Evolutionary conservation across 768 basidiomycete species (phyloP), one percentile per base, ranked within the genome.

Genomic region (Tylopilus balloui): DNA sequence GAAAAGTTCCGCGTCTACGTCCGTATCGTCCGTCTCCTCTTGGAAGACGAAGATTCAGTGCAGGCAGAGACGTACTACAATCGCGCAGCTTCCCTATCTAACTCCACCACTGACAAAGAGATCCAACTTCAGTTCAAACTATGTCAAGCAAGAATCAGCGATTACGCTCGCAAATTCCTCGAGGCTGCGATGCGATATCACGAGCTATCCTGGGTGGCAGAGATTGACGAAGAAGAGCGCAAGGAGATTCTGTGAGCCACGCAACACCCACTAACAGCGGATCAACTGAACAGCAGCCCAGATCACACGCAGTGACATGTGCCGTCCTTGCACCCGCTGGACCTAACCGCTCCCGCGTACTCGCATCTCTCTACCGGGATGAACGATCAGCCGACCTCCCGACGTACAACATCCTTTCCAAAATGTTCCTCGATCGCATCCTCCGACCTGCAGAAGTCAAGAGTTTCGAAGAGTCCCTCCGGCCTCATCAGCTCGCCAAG

Each of bases 1-100:
- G 92, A 95, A 45, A 96, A 92, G 66, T 79, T 99, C 31, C 79
- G 80, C 23, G 78, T 95, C 31, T 96, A 97, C 64, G 84, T 98
- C 51, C 87, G 94, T 50, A 95, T 98, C 55, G 90, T 98, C 45
- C 85, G 96, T 15, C 77, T 98, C 6, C 78, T 96, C 17, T 78
- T 99, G 28, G 95, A 99, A 72, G 93, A 96, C 47, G 93, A 95
- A 65, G 95, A 99, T 62, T 92, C 90, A 4, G 87, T 94, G 2
- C 90, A 93, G 68, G 96, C 96, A n/a, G 95, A 98, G 65, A 90
- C 92, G 2, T 98, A 93, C 70, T 95, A 95, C 68, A 95, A 94
- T 62, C 88, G 96, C 47, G 96, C 96, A 17, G 90, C 92, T 1
- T 79, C 93, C 19, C 79, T 97, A 19, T 84, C 91, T 20, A 88